phyloP scores from a whole-genome alignment of 352 stramenopile genomes.

The Thalassiosira hispida region DNA sequence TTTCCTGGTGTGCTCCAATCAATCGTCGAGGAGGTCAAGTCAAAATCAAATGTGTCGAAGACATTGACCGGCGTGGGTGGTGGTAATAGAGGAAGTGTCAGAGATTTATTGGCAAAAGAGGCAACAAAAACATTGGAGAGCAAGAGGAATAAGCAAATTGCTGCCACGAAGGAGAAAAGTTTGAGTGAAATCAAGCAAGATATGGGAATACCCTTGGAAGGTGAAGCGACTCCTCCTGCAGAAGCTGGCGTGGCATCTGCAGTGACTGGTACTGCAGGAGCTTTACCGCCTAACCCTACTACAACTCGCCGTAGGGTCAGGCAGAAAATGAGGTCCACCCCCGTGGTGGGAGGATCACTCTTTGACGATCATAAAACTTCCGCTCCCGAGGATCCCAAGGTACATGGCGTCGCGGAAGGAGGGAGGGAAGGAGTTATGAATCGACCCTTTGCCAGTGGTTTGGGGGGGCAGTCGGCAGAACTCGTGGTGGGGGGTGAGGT shows the following conservation, averaged over 20 bases:
- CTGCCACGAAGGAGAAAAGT: slow-evolving; percentile 65
- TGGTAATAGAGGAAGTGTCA: slow-evolving; percentile 6
- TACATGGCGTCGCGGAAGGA: neutral
- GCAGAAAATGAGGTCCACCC: slow-evolving; percentile 74
- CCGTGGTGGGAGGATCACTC: slow-evolving; percentile 68
- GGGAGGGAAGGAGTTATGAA: neutral
- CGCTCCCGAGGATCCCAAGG: neutral
- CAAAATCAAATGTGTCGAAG: slow-evolving; percentile 23
- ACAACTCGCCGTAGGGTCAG: slow-evolving; percentile 44
- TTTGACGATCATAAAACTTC: slow-evolving; percentile 46
- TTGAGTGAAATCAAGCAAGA: slow-evolving; percentile 63
- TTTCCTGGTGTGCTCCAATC: slow-evolving; percentile 74
- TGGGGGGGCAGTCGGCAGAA: slow-evolving; percentile 49
- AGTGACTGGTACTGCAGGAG: neutral
- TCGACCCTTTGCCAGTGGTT: slow-evolving; percentile 10
- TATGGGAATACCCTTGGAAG: slow-evolving; percentile 27
- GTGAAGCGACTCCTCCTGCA: neutral
- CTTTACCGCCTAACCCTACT: neutral
- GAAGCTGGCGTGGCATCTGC: neutral
- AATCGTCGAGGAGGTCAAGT: slow-evolving; percentile 69
- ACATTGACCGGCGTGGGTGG: slow-evolving; percentile 6
- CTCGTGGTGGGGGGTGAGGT: slow-evolving; percentile 69
- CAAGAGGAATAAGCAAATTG: slow-evolving; percentile 58
- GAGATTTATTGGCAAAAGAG: slow-evolving; percentile 58
- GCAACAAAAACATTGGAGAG: slow-evolving; percentile 55